phyloP scores from a whole-genome alignment of 345 rosid species.

The Eucalyptus marginata region DNA sequence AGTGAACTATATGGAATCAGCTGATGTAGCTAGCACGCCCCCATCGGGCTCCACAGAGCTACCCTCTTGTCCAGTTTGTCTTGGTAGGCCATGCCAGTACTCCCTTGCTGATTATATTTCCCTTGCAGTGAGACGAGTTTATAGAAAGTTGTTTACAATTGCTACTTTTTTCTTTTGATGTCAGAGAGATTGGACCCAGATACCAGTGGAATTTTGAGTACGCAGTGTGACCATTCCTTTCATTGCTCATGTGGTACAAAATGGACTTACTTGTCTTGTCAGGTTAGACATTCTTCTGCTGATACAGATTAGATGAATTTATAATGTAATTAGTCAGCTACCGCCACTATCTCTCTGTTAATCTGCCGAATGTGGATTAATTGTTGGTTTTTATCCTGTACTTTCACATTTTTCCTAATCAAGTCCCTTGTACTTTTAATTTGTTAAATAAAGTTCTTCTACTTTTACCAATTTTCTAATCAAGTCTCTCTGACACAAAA shows the following conservation, averaged over 20 bases:
- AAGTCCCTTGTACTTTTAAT: background rate
- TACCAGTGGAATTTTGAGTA: constrained; percentile 70
- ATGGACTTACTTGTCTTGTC: constrained; percentile 92
- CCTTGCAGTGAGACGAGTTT: background rate
- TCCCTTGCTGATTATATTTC: background rate
- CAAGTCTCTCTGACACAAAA: background rate
- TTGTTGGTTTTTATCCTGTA: background rate
- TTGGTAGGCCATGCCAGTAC: constrained; percentile 31
- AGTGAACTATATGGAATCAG: constrained; percentile 56
- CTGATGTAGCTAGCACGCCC: constrained; percentile 49
- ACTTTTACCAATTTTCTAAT: background rate
- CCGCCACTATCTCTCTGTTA: background rate
- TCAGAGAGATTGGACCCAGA: constrained; percentile 90
- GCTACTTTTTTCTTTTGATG: background rate
- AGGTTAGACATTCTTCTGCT: constrained; percentile 20
- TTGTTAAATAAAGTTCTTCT: background rate
- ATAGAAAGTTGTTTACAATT: background rate
- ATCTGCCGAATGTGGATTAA: background rate
- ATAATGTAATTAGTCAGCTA: accelerated
- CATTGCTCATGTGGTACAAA: constrained; percentile 82
- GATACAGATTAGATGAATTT: background rate
- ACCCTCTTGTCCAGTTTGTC: constrained; percentile 89
- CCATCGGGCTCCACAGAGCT: constrained; percentile 60
- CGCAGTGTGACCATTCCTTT: constrained; percentile 88
- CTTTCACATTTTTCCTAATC: background rate